A percentile compares a stretch with the other conserved stretches of the same genome.
phyloP scores from a whole-genome alignment of 257 asterid species.

The Gynochthodes officinalis region DNA sequence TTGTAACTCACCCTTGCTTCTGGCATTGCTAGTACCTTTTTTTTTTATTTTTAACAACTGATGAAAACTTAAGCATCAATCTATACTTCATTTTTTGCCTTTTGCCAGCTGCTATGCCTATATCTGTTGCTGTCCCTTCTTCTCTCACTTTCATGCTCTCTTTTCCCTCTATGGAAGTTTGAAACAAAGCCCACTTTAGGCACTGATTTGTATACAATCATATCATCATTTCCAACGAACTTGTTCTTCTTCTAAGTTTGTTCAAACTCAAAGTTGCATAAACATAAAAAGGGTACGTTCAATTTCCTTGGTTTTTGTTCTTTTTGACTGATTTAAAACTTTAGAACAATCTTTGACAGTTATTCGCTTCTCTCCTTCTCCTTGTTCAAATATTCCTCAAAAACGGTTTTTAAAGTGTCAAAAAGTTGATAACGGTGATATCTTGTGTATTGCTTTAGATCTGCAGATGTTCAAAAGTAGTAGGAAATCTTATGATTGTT shows the following conservation, averaged over 20 bases:
- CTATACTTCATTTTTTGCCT: not conserved
- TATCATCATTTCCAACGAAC: slow-evolving; percentile 36
- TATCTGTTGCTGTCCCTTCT: slow-evolving; percentile 8
- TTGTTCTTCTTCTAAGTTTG: not conserved
- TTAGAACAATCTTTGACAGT: slow-evolving; percentile 25
- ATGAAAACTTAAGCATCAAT: slow-evolving; percentile 25
- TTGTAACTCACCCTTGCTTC: slow-evolving; percentile 14
- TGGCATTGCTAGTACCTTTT: slow-evolving; percentile 18
- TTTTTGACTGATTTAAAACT: slow-evolving; percentile 46
- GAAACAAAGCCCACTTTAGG: slow-evolving; percentile 54
- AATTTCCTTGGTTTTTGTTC: slow-evolving; percentile 21
- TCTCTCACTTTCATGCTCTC: slow-evolving; percentile 30
- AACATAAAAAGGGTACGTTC: slow-evolving; percentile 51
- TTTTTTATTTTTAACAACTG: too few relatives aligned
- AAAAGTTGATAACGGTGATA: slow-evolving; percentile 18
- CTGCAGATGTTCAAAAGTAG: slow-evolving; percentile 18
- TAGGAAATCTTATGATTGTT: slow-evolving; percentile 9
- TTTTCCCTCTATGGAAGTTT: slow-evolving; percentile 69
- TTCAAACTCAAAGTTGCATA: slow-evolving; percentile 15
- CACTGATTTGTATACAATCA: slow-evolving; percentile 53
- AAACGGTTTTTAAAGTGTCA: slow-evolving; percentile 20
- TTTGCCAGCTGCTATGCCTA: slow-evolving; percentile 24
- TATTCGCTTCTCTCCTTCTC: slow-evolving; percentile 14
- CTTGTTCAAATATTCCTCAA: slow-evolving; percentile 17
- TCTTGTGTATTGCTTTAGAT: slow-evolving; percentile 22